phyloP scores from a whole-genome alignment of 192 early-diverging fungal genomes.

The Gryganskiella cystojenkinii region DNA sequence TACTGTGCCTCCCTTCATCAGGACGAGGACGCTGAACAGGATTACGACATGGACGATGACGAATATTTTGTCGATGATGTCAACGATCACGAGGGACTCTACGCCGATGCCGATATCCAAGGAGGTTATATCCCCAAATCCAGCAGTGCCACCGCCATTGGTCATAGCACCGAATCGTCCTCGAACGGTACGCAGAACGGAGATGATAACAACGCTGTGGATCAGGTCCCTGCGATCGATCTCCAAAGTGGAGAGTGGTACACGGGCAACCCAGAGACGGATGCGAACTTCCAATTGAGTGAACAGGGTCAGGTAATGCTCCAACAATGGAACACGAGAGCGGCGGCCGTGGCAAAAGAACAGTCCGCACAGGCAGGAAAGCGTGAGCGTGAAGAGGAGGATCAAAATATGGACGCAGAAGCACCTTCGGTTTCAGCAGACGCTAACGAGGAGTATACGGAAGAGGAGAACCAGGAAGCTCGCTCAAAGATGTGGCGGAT shows the following conservation, averaged over 20 bases:
- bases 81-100: conserved; percentile 43
- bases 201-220: background rate
- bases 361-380: background rate
- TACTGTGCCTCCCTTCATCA: conserved; percentile 76
- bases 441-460: conserved; percentile 18
- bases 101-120: conserved; percentile 47
- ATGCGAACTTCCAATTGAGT: conserved; percentile 46
- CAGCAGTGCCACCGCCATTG: conserved; percentile 30
- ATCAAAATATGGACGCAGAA: conserved; percentile 9
- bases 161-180: background rate
- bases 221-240: conserved; percentile 34
- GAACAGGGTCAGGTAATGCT: conserved; percentile 53
- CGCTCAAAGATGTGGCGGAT: conserved; percentile 46
- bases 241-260: conserved; percentile 48
- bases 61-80: conserved; percentile 31
- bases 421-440: background rate
- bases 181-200: background rate
- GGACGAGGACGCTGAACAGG: conserved; percentile 61
- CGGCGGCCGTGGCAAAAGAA: no score
- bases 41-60: conserved; percentile 45
- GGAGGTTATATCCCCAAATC: conserved; percentile 46
- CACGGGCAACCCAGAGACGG: conserved; percentile 38
- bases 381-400: conserved; percentile 10
- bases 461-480: conserved; percentile 40
- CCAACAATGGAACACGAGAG: conserved; percentile 23